Evolutionary conservation across 192 early-diverging fungal species (phyloP), one percentile per base, ranked within the genome.

Genomic region (Paraglomus brasilianum): DNA sequence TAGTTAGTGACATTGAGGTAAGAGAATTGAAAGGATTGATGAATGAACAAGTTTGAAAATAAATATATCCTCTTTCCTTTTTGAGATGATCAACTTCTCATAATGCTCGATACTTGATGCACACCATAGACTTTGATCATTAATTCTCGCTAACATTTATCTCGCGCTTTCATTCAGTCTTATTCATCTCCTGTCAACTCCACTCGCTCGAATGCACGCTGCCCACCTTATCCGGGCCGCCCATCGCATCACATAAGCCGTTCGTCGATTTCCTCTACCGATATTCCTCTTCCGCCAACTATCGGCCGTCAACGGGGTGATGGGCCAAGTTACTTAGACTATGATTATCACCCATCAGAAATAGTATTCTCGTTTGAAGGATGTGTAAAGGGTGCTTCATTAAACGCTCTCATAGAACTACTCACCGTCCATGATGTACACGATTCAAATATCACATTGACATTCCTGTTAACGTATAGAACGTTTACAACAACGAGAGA

Each of bases 381-480:
- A 47, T 80, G 86, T 49, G 81, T 93, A 45, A 91, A 86, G 58
- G 90, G 90, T 17, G 91, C 82, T 8, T 89, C 83, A 8, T 70
- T 93, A 36, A 76, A 83, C 39, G 87, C 87, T 6, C 73, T 93
- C 44, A 81, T 93, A 14, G 89, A 90, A 72, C 80, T 86, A 15
- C 66, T 93, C 47, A 93, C 92, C 0, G 45, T 83, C 45, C 91
- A 93, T 66, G 88, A 90, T 63, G 66, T 71, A 10, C 55, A 83
- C 78, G 94, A 97, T 57, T 75, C 87, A 49, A 87, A 88, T 71
- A 96, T 92, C 80, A 86, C 85, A 47, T 85, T 84, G 19, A 91
- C 93, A 0, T 94, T 98, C 81, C 76, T 98, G 67, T 77, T 98
- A 22, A 93, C 96, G 3, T 98, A 95, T 76, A 89, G 92, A 47